phyloP scores from a whole-genome alignment of 2,329 filamentous ascomycete species.

The Diaporthe ampelina region DNA sequence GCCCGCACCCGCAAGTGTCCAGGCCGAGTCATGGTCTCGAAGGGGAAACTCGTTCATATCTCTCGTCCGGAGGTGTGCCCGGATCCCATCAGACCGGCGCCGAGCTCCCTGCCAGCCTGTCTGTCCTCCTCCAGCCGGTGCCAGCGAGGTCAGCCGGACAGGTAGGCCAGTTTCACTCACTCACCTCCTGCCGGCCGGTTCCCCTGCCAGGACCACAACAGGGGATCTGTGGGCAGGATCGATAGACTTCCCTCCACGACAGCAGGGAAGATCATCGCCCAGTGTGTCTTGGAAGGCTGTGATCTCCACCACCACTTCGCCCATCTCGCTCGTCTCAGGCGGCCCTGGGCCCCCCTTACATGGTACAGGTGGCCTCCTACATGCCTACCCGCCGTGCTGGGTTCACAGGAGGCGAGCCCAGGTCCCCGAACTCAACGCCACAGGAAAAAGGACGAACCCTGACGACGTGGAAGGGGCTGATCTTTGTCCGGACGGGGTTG shows the following conservation, averaged over 20 bases:
- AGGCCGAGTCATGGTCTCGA: conserved; percentile 4
- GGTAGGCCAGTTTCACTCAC: not conserved
- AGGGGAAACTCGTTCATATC: conserved; percentile 11
- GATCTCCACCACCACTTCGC: conserved; percentile 17
- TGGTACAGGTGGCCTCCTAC: conserved; percentile 13
- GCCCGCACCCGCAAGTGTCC: not conserved
- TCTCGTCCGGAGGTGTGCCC: conserved; percentile 21
- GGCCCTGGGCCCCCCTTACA: not conserved
- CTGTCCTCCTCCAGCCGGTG: not conserved
- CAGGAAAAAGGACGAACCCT: not conserved
- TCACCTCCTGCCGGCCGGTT: conserved; percentile 3
- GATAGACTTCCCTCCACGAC: conserved; percentile 21
- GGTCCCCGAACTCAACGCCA: conserved; percentile 15
- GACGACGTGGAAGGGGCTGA: conserved; percentile 8
- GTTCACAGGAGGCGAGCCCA: conserved; percentile 6
- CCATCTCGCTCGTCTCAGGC: not conserved
- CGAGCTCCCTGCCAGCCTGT: conserved; percentile 2
- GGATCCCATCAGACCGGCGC: conserved; percentile 23
- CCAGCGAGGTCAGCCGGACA: not conserved
- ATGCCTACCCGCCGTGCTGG: conserved; percentile 5
- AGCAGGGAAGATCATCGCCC: conserved; percentile 5
- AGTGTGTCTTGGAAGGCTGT: conserved; percentile 7
- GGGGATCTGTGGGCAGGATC: conserved; percentile 13
- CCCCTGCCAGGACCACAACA: conserved; percentile 4
- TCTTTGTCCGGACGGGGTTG: conserved; percentile 23